Evolutionary conservation across 345 rosid genomes (phyloP).

Genomic region (Capsella bursapastoris): DNA sequence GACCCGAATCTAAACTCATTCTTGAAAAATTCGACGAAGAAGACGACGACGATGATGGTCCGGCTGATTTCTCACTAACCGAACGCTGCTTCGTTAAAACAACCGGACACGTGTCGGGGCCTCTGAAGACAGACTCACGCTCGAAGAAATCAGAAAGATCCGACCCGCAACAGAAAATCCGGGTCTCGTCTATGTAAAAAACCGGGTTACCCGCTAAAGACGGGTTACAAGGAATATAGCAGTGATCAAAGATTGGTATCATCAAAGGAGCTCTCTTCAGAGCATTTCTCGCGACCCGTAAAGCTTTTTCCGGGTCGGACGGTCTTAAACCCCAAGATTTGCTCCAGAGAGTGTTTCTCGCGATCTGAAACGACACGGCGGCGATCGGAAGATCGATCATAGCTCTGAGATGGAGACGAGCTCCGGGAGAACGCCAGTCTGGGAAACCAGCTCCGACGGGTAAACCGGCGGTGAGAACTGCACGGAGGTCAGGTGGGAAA

Average conservation of each 20-base stretch:
- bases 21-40: conserved; percentile 53
- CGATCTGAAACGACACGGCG: conserved; percentile 88
- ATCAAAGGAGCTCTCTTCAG: conserved; percentile 85
- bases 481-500: conserved; percentile 95
- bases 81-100: conserved; percentile 65
- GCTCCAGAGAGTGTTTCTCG: conserved; percentile 86
- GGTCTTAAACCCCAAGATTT: conserved; percentile 93
- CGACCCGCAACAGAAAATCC: conserved; percentile 89
- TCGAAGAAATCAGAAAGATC: conserved; percentile 95
- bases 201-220: conserved; percentile 94
- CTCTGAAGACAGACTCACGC: conserved; percentile 71
- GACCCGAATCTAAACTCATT: conserved; percentile 67
- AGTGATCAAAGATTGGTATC: conserved; percentile 90
- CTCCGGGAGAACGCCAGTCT: conserved; percentile 86
- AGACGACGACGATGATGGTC: conserved; percentile 47
- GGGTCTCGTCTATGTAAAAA: conserved; percentile 85
- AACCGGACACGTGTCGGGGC: conserved; percentile 53
- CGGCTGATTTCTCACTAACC: conserved; percentile 63
- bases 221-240: conserved; percentile 92
- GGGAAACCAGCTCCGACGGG: conserved; percentile 93
- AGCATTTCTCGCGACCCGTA: conserved; percentile 83
- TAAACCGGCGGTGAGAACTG: conserved; percentile 82
- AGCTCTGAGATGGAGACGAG: conserved; percentile 82
- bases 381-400: conserved; percentile 88
- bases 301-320: conserved; percentile 77